A percentile compares a stretch with the other conserved stretches of the same genome.
These are phyloP conservation scores for Naganishia friedmannii DNA, from an alignment of 768 basidiomycete genomes.

Conservation along the genomic window DNA sequence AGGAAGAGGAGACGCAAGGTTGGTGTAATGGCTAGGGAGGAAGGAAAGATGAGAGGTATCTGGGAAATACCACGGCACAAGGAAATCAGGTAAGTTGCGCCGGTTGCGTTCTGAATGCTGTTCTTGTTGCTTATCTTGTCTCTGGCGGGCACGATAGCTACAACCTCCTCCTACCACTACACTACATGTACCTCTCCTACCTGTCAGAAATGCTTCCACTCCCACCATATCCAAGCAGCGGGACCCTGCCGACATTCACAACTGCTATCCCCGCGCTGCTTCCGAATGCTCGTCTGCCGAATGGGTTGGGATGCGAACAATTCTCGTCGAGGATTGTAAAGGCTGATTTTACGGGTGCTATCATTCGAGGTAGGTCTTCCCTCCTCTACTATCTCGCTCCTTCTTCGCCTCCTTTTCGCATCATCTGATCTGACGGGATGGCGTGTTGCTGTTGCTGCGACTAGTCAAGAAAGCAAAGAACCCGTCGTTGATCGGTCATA, in stretches of 20 bases:
- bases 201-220: constrained; percentile 37
- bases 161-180: constrained; percentile 38
- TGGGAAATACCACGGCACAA: constrained; percentile 27
- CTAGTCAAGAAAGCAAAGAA: constrained; percentile 36
- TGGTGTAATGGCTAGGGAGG: constrained; percentile 28
- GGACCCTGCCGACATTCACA: constrained; percentile 4
- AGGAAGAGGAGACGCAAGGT: constrained; percentile 36
- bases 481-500: constrained; percentile 33
- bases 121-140: too few species aligned
- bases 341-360: constrained; percentile 48
- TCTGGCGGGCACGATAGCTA: constrained; percentile 32
- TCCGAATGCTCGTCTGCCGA: constrained; percentile 12
- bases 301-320: constrained; percentile 31
- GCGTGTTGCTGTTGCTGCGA: background rate
- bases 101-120: too few species aligned
- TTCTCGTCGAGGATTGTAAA: constrained; percentile 43
- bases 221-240: constrained; percentile 33
- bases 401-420: background rate
- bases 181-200: constrained; percentile 44
- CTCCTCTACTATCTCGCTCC: background rate
- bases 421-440: too few species aligned
- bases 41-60: constrained; percentile 15
- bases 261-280: background rate
- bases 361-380: constrained; percentile 20
- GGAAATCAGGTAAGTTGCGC: constrained; percentile 33